Conservation (phyloP, 371 early-diverging fungal species). For the Mucor circinelloides region DNA sequence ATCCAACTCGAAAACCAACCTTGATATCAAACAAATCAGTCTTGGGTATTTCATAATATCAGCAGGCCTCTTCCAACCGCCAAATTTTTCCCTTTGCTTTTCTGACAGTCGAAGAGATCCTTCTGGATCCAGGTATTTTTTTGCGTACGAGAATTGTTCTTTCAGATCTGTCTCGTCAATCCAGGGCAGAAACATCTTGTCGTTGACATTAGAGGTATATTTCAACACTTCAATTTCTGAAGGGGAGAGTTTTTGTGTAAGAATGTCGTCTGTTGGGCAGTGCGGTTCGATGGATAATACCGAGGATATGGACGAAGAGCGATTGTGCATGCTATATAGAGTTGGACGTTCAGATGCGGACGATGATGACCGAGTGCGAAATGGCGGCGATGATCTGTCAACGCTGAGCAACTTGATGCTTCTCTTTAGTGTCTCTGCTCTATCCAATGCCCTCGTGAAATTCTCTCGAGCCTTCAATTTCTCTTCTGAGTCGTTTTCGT, state of each 20-base stretch:
- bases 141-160: conserved; percentile 59
- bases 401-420: not conserved
- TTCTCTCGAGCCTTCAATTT: conserved; percentile 23
- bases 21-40: conserved; percentile 68
- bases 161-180: conserved; percentile 60
- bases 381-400: not conserved
- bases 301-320: conserved; percentile 17
- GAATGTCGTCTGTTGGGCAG: conserved; percentile 18
- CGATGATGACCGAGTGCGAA: conserved; percentile 22
- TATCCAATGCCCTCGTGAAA: conserved; percentile 39
- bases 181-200: conserved; percentile 79
- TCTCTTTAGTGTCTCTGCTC: conserved; percentile 40
- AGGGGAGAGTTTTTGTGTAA: conserved; percentile 33
- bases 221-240: conserved; percentile 68
- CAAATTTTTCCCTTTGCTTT: conserved; percentile 74
- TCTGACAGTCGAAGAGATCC: conserved; percentile 76
- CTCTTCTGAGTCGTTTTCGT: conserved; percentile 9
- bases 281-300: conserved; percentile 5
- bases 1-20: conserved; percentile 17
- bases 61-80: conserved; percentile 81
- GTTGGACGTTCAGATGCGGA: conserved; percentile 15
- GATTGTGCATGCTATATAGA: conserved; percentile 13
- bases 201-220: conserved; percentile 72
- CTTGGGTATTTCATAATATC: conserved; percentile 70
- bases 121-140: conserved; percentile 65